A percentile compares a stretch with the other conserved stretches of the same genome.
These are phyloP conservation scores for Rhizophora apiculata DNA, from an alignment of 345 rosid species.

Conservation along the genomic window DNA sequence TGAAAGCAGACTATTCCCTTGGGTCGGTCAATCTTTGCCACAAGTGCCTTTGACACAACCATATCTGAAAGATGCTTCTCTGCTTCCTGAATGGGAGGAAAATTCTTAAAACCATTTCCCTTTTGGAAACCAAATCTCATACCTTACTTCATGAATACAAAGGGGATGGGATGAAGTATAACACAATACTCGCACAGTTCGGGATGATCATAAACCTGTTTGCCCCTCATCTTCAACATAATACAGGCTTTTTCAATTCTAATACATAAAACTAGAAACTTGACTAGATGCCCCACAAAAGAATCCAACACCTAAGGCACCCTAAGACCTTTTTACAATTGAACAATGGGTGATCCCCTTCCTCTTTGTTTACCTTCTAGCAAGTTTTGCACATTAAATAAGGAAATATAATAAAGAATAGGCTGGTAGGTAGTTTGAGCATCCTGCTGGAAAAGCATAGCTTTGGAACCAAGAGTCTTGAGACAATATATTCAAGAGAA, in stretches of 20 bases:
- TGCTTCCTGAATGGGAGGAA: constrained; percentile 52
- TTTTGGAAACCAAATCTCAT: no score
- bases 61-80: constrained; percentile 98
- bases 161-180: background rate
- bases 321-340: no score
- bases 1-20: constrained; percentile 75
- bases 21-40: constrained; percentile 94
- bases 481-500: constrained; percentile 1
- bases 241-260: no score
- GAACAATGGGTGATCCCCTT: no score
- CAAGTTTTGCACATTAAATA: background rate
- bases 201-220: no score
- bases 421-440: background rate
- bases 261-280: no score
- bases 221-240: no score
- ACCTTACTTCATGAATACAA: background rate
- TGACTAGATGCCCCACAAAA: no score
- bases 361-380: no score
- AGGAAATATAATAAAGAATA: background rate
- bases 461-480: background rate
- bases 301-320: no score
- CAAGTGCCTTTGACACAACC: constrained; percentile 92
- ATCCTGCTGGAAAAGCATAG: background rate
- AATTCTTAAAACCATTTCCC: background rate
- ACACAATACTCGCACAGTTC: no score